Evolutionary conservation across 108 stramenopile genomes (phyloP), one percentile per base, ranked within the genome.

Genomic region (Schizochytrium sp.): DNA sequence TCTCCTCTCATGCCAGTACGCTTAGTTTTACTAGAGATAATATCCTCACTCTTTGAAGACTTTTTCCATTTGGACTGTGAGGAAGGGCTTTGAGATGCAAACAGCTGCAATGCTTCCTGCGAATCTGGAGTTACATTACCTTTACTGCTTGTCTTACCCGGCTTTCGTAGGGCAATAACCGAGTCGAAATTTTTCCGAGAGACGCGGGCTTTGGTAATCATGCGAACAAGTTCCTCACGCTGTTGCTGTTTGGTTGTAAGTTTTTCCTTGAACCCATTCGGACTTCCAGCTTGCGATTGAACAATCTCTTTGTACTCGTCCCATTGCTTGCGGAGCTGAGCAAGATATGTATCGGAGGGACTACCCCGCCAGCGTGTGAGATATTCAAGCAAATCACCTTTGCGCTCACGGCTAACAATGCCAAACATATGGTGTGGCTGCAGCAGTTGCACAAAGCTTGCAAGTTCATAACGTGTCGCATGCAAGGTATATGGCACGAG

Each of bases 371-470:
- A 69, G 12, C 64, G 64, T 44, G 64, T 69, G 44, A 69, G 40
- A 44, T 69, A 69, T 7, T 69, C 19, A 8, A 69, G 28, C 42
- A 69, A 44, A 38, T 69, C 64, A 7, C 64, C 64, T 44, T 69
- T 69, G 2, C 64, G 64, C 64, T 69, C 64, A 7, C 64, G 64
- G 64, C 64, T 69, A 1, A 69, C 64, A 15, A 69, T 69, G 64
- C 64, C 64, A 7, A 38, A 8, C 12, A 69, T 38, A 7, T 28
- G 40, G 64, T 69, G 64, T 7, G 64, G 64, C 42, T 44, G 64
- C 7, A 69, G 28, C 19, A 69, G 42, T 8, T 44, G 64, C 12
- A 69, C 64, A 15, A 69, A 69, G 28, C 44, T 69, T 38, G 64
- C 64, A 7, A 69, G 64, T 38, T 69, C 64, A 15, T 69, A 69